These are phyloP conservation scores for Penicillium canescens DNA, from an alignment of 495 filamentous ascomycete genomes.

Conservation along the genomic window DNA sequence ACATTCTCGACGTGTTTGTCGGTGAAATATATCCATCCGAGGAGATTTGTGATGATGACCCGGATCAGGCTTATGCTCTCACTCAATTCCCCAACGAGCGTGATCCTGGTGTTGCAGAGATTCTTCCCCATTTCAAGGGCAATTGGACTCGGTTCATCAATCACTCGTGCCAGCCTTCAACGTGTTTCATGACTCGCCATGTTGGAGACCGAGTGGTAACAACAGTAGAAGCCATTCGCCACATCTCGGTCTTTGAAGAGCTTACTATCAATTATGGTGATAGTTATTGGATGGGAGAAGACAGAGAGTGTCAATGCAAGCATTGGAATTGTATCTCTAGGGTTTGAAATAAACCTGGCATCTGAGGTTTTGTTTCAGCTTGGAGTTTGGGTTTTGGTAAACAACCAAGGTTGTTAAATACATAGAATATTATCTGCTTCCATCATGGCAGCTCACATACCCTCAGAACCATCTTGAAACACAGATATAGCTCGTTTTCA, in stretches of 20 bases:
- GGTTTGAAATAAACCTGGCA: too few species aligned
- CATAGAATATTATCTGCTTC: too few species aligned
- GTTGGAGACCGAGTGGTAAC: slow-evolving; percentile 26
- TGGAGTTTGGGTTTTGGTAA: too few species aligned
- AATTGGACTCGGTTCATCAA: slow-evolving; percentile 71
- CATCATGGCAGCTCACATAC: too few species aligned
- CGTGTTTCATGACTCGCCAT: slow-evolving; percentile 13
- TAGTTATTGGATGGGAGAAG: slow-evolving; percentile 21
- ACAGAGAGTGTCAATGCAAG: slow-evolving; percentile 16
- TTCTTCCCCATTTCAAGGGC: slow-evolving; percentile 21
- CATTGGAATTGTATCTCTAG: slow-evolving; percentile 4
- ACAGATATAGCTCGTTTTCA: too few species aligned
- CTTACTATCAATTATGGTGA: slow-evolving; percentile 34
- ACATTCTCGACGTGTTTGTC: slow-evolving; percentile 33
- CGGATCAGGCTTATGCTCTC: slow-evolving; percentile 11
- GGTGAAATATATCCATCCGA: slow-evolving; percentile 25
- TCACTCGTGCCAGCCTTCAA: slow-evolving; percentile 65
- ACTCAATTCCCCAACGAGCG: not conserved
- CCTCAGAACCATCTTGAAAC: too few species aligned
- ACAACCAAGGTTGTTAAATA: too few species aligned
- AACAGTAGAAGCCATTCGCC: slow-evolving; percentile 17
- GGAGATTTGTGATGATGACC: not conserved
- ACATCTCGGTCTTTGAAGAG: slow-evolving; percentile 37
- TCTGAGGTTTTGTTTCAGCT: not conserved
- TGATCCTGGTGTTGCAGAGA: slow-evolving; percentile 1